phyloP scores from a whole-genome alignment of 139 green algal species.

The Trebouxia sp. region DNA sequence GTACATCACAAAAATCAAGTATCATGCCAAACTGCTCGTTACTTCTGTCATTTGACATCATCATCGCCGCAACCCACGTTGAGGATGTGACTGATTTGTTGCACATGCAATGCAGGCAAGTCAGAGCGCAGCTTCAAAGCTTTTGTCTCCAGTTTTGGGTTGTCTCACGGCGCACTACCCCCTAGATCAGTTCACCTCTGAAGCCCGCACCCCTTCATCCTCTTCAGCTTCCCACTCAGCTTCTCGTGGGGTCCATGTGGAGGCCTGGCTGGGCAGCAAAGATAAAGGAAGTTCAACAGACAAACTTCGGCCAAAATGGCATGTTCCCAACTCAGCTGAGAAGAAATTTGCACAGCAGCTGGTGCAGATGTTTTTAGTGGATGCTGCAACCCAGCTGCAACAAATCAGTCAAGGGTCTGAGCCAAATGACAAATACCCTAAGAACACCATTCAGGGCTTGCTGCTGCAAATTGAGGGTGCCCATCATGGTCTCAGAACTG shows the following conservation, averaged over 20 bases:
- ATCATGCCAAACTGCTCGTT: too few relatives aligned
- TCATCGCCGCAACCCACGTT: too few relatives aligned
- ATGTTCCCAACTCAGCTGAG: constrained; percentile 34
- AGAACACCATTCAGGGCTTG: constrained; percentile 37
- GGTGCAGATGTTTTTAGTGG: constrained; percentile 27
- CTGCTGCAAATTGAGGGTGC: constrained; percentile 48
- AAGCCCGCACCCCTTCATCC: background rate
- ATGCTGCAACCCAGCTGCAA: constrained; percentile 25
- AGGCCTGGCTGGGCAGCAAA: constrained; percentile 37
- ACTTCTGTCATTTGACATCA: too few relatives aligned
- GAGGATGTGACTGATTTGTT: too few relatives aligned
- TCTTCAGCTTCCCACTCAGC: constrained; percentile 2
- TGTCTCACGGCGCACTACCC: constrained; percentile 45
- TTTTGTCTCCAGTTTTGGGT: constrained; percentile 35
- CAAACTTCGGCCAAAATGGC: constrained; percentile 30
- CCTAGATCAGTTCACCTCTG: constrained; percentile 37
- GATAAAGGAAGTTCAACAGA: background rate
- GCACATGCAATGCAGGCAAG: constrained; percentile 35
- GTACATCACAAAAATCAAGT: too few relatives aligned
- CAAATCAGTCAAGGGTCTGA: background rate
- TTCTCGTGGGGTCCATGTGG: constrained; percentile 29
- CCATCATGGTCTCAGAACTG: constrained; percentile 41
- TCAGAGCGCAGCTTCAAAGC: constrained; percentile 28
- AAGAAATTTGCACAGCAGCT: constrained; percentile 33
- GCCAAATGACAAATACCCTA: background rate